Evolutionary conservation across 192 early-diverging fungal species (phyloP).

Genomic region (Coemansia sp.): DNA sequence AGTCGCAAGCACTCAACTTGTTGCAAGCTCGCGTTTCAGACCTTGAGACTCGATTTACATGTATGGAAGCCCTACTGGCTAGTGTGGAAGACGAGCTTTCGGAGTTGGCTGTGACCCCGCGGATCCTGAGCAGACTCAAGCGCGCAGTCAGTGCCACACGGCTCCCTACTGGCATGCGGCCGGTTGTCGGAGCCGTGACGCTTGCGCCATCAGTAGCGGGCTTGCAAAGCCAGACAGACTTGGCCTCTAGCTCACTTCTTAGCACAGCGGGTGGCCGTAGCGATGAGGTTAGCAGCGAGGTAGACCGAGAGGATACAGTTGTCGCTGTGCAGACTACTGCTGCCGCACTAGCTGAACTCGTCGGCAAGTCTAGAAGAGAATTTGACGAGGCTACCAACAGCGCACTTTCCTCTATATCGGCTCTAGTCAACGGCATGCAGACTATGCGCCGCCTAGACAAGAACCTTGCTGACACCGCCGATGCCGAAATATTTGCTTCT

Average conservation of each 20-base stretch:
- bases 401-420: slow-evolving; percentile 21
- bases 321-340: slow-evolving; percentile 13
- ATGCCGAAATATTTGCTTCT: neutral
- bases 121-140: slow-evolving; percentile 22
- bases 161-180: slow-evolving; percentile 18
- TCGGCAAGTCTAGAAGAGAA: slow-evolving; percentile 13
- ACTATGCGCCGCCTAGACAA: slow-evolving; percentile 9
- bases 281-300: slow-evolving; percentile 1
- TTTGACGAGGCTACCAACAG: slow-evolving; percentile 22
- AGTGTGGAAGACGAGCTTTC: slow-evolving; percentile 38
- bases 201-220: neutral
- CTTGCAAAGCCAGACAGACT: slow-evolving; percentile 6
- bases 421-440: slow-evolving; percentile 15
- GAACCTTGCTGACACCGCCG: slow-evolving; percentile 1
- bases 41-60: slow-evolving; percentile 41
- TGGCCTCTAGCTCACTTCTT: neutral
- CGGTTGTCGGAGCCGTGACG: slow-evolving; percentile 14
- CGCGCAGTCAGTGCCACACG: slow-evolving; percentile 8
- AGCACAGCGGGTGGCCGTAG: slow-evolving; percentile 1
- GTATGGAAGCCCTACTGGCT: slow-evolving; percentile 39
- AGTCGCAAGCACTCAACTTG: slow-evolving; percentile 5
- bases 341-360: slow-evolving; percentile 12
- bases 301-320: slow-evolving; percentile 7
- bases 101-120: slow-evolving; percentile 9
- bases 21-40: slow-evolving; percentile 31